Evolutionary conservation across 768 basidiomycete genomes (phyloP), one percentile per base, ranked within the genome.

Genomic region (Grammothele lineata): DNA sequence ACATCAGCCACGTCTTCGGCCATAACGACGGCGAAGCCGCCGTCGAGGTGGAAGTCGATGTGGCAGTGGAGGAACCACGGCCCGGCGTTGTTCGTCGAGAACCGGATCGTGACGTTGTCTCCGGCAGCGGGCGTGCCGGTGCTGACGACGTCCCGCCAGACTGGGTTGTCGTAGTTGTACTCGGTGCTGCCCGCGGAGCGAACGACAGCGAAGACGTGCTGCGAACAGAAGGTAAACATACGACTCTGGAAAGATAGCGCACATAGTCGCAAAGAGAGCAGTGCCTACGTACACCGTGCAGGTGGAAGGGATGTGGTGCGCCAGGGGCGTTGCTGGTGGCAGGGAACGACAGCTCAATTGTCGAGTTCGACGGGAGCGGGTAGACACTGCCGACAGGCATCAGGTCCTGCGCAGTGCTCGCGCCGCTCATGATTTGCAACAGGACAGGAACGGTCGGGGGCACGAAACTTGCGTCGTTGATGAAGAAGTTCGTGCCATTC

Each of bases 61-160:
- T 36, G 35, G 18, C 35, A 36, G 18, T 36, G 35, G 35, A 36
- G 35, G 35, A 90, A 63, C 86, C 90, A 92, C 7, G 77, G 81
- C 8, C 93, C 94, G 0, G 94, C 93, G 63, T 96, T 96, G 61
- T 96, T 85, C 1, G 89, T 60, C 46, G 51, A 27, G 35, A 36
- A 36, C 15, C 35, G 35, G 35, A 36, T 36, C 12, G 35, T 36
- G 35, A 36, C 35, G 18, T 36, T 36, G 35, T 36, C 35, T 6
- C 35, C 35, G 8, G 46, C 37, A 8, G 22, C 35, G 26, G 51
- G 51, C 14, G 43, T 48, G 25, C 57, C 55, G 21, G 57, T 55
- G 50, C 42, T 53, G 27, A 62, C 57, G 21, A 52, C 51, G 48
- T 71, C 70, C 22, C 70, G 63, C 46, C 47, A 58, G 25, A 64